Base-by-base conservation (phyloP, 2,329 filamentous ascomycete species). In the Epichloe uncinata region DNA sequence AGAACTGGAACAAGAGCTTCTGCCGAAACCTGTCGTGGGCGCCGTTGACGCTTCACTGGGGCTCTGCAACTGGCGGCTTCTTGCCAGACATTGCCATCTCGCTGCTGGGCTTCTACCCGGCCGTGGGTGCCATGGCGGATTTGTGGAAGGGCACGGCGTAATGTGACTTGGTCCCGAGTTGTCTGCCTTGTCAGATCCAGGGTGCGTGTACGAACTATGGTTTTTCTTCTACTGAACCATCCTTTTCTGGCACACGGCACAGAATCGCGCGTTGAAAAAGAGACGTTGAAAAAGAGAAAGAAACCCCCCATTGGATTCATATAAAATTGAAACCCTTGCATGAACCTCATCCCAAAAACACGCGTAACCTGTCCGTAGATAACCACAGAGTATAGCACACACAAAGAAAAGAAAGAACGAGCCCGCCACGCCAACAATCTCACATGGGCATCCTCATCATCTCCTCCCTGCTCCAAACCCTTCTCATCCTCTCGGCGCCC, bases 41-140 rank as follows among this genome's bases (percentile, higher is more conserved):
- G 50, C 88, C 90, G 34, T 71, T 95, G 63, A 91, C 87, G 53
- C 61, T 91, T 26, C 88, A 96, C 69, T 95, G 86, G 84, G 84
- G 87, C 59, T 51, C 50, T 3, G 65, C 83, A 40, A 80, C 85
- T 53, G 70, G 77, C 50, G 87, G 85, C 6, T 57, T 64, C 38
- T 57, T 76, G 48, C 63, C 65, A 36, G 72, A 75, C 42, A 53
- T 67, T 30, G 56, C 62, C 3, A 59, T 75, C 16, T 64, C 66
- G n/a, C 33, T 69, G 47, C 56, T 75, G 48, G 73, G 68, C 2
- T 61, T 65, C 43, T 67, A 74, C 18, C 72, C 73, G 2, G 69
- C 72, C 1, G 56, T 65, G 4, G 66, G 72, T 42, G 65, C 69
- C 59, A 70, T 76, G 64, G 59, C 64, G 55, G 68, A 70, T 53